Evolutionary conservation across 1,284 basidiomycete species (phyloP), one percentile per base, ranked within the genome.

Genomic region (Boletellus dicymbophilus): DNA sequence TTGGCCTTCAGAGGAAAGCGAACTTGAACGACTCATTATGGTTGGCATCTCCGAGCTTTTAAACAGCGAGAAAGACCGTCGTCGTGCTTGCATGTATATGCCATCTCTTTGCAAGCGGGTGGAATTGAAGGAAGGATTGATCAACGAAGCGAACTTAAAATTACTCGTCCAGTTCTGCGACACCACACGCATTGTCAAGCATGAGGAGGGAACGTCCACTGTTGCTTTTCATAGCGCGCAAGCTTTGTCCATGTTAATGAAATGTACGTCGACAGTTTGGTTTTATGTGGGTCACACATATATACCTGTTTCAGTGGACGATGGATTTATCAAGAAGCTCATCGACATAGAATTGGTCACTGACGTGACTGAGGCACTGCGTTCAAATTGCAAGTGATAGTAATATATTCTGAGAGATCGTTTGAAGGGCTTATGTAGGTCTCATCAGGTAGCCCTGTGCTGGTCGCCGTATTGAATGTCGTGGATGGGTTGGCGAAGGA

Each of bases 151-250:
- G 13, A 61, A 65, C 30, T n/a, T 66, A 47, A 44, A 45, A 20
- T 39, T 11, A 11, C 50, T 66, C 18, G 52, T 65, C 41, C 31
- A 46, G 12, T 37, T 56, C 4, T 68, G 60, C 16, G 55, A 60
- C 20, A 43, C 26, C 25, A 22, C 36, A 9, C 57, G 51, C 10
- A 27, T 58, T 1, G 20, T n/a, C 20, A 48, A 26, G 23, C 37
- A 47, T 5, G 49, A 65, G 21, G 61, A 67, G 16, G 57, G 44
- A 4, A 55, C 51, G n/a, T 56, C 51, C 6, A 53, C 49, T 2
- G 39, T 62, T 21, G 57, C 57, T 28, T 66, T 66, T 30, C 53
- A 64, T 33, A 54, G 67, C 18, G 63, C 66, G 7, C 65, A 69
- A 26, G 65, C 62, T 10, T 47, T 64, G 44, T 46, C 57, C 11